Percentiles rank a stretch among this genome's conserved stretches.
These are phyloP conservation scores for Tephrocybe sp. DNA, from an alignment of 768 basidiomycete genomes.

Conservation along the genomic window DNA sequence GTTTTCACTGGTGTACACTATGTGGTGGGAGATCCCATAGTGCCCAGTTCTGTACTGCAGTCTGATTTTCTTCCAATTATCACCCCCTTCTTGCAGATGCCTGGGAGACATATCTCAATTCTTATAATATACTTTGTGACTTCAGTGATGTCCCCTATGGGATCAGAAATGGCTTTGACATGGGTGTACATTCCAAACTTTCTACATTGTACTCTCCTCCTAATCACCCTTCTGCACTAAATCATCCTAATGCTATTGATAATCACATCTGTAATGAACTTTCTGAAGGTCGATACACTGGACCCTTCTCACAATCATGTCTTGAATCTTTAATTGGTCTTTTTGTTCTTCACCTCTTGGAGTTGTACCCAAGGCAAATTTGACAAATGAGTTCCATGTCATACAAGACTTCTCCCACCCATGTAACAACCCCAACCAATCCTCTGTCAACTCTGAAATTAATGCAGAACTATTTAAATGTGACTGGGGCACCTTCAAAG, in stretches of 20 bases:
- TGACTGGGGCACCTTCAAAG: not conserved
- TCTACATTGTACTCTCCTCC: too few species aligned
- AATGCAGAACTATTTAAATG: not conserved
- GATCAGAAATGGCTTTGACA: too few species aligned
- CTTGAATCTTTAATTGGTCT: not conserved
- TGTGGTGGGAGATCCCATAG: too few species aligned
- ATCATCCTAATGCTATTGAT: not conserved
- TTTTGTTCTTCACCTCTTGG: not conserved
- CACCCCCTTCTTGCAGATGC: too few species aligned
- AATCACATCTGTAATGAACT: not conserved
- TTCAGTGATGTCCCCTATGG: too few species aligned
- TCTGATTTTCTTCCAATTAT: too few species aligned
- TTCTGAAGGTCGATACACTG: too few species aligned
- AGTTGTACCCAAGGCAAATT: not conserved
- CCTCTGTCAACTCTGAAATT: not conserved
- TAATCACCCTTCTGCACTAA: not conserved
- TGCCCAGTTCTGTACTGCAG: too few species aligned
- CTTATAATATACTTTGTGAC: too few species aligned
- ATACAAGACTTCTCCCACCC: not conserved
- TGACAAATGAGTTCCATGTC: not conserved
- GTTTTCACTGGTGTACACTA: too few species aligned
- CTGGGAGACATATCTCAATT: too few species aligned
- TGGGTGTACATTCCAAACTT: too few species aligned
- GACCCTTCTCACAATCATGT: not conserved
- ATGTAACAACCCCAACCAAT: not conserved